phyloP scores from a whole-genome alignment of 176 grass and related monocot species.

The Lolium perenne region DNA sequence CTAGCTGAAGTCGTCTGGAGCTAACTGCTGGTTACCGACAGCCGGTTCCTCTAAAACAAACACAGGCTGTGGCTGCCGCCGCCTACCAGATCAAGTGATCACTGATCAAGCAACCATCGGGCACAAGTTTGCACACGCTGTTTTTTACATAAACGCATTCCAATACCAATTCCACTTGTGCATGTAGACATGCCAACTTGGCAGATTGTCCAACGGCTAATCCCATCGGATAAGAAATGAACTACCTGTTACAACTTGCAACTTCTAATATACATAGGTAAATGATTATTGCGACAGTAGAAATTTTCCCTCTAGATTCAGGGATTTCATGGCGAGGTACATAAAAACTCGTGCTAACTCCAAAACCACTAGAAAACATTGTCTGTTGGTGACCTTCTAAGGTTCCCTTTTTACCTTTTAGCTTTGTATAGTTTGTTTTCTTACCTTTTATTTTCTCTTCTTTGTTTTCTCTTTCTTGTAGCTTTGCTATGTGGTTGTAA shows the following conservation, averaged over 20 bases:
- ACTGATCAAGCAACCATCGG: not conserved
- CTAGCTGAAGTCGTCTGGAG: too few relatives aligned
- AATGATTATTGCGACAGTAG: not conserved
- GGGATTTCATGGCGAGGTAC: constrained; percentile 25
- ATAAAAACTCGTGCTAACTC: constrained; percentile 3
- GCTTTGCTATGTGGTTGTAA: too few relatives aligned
- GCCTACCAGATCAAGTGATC: not conserved
- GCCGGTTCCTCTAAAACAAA: too few relatives aligned
- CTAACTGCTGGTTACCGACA: too few relatives aligned
- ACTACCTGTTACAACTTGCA: not conserved
- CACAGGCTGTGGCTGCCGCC: not conserved
- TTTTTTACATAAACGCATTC: not conserved
- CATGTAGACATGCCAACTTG: not conserved
- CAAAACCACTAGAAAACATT: not conserved
- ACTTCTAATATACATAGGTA: not conserved
- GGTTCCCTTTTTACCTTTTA: not conserved
- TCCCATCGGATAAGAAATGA: not conserved
- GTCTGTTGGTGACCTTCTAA: constrained; percentile 2
- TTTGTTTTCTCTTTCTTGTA: too few relatives aligned
- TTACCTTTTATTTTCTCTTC: too few relatives aligned
- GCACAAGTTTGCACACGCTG: not conserved
- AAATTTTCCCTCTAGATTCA: not conserved
- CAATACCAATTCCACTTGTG: constrained; percentile 28
- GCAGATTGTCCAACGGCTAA: not conserved
- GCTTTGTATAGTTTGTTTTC: too few relatives aligned